phyloP scores from a whole-genome alignment of 2,329 filamentous ascomycete species.

The Diaporthe ampelina region DNA sequence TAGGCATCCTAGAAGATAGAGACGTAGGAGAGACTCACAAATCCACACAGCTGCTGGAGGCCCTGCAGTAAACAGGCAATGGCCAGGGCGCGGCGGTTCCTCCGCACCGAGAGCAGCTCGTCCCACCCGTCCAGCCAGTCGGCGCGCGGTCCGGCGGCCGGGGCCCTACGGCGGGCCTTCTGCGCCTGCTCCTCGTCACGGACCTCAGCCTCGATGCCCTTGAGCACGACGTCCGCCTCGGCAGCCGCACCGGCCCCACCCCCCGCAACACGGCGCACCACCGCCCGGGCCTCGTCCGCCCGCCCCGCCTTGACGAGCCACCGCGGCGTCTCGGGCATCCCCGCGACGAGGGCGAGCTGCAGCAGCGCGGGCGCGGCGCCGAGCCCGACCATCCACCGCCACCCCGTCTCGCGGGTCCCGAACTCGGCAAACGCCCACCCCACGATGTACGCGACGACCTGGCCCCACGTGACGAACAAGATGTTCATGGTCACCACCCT shows the following conservation, averaged over 20 bases:
- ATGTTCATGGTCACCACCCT: slow-evolving; percentile 85
- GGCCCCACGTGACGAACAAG: slow-evolving; percentile 87
- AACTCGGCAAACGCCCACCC: slow-evolving; percentile 81
- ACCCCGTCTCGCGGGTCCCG: slow-evolving; percentile 70
- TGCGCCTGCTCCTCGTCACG: slow-evolving; percentile 73
- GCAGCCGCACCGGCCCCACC: slow-evolving; percentile 53
- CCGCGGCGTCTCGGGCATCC: slow-evolving; percentile 89
- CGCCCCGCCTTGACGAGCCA: slow-evolving; percentile 83
- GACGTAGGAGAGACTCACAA: slow-evolving; percentile 66
- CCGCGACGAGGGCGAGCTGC: slow-evolving; percentile 76
- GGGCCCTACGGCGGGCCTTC: slow-evolving; percentile 58
- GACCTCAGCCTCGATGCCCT: slow-evolving; percentile 81
- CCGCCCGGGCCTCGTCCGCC: slow-evolving; percentile 70
- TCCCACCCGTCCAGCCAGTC: slow-evolving; percentile 62
- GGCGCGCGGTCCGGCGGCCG: slow-evolving; percentile 44
- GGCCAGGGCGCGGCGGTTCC: slow-evolving; percentile 80
- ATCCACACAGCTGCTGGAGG: slow-evolving; percentile 89
- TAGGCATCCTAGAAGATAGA: too few relatives aligned
- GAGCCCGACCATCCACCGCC: slow-evolving; percentile 93
- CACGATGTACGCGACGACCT: slow-evolving; percentile 88
- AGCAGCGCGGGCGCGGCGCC: slow-evolving; percentile 82
- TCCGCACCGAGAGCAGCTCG: slow-evolving; percentile 69
- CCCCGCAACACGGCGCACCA: slow-evolving; percentile 77
- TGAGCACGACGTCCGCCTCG: slow-evolving; percentile 72
- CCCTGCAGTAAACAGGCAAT: slow-evolving; percentile 91